Base-by-base conservation (phyloP, 306 rosid genomes). In the Rosa multiflora region DNA sequence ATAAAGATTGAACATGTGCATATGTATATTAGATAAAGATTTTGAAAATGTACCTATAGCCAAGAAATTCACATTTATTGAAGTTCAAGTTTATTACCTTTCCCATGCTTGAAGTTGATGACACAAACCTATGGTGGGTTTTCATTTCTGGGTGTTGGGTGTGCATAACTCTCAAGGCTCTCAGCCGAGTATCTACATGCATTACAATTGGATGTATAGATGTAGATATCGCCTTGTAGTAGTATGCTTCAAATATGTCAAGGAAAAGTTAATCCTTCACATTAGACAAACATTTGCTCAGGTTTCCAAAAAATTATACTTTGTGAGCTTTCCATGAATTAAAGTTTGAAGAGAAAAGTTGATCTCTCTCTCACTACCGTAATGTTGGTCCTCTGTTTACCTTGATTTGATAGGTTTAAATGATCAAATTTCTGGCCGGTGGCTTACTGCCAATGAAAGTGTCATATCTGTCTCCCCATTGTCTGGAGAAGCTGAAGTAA, bases 401-500 rank as follows among this genome's bases (percentile, higher is more conserved):
- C 66, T 58, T 79, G 55, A 71, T 78, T 32, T 83, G 73, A 75
- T 85, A 94, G 98, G 97, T 78, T 80, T 89, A 74, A 83, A 78
- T 77, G 97, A 89, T 80, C 82, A 83, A 74, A 78, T 91, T 82
- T 85, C 93, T 83, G 99, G 97, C 48, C 86, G 73, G 81, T 94
- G 99, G 99, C 72, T 83, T 53, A 81, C 92, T 32, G 81, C 91
- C 47, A 91, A 94, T 78, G 84, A 67, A 84, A 92, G 92, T 85
- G 93, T 94, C 73, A 43, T 94, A 83, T 89, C 86, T 1, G 87
- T 94, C 70, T 89, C 93, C 64, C 44, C 76, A 18, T 74, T 71
- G 32, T 87, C 95, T 48, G 99, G 98, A 76, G 73, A 72, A 80
- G 92, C 88, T 75, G 87, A 92, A 83, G 97, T 94, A 78, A 76